These are phyloP conservation scores for Trichocladium antarcticum DNA, from an alignment of 495 filamentous ascomycete genomes.

Conservation along the genomic window DNA sequence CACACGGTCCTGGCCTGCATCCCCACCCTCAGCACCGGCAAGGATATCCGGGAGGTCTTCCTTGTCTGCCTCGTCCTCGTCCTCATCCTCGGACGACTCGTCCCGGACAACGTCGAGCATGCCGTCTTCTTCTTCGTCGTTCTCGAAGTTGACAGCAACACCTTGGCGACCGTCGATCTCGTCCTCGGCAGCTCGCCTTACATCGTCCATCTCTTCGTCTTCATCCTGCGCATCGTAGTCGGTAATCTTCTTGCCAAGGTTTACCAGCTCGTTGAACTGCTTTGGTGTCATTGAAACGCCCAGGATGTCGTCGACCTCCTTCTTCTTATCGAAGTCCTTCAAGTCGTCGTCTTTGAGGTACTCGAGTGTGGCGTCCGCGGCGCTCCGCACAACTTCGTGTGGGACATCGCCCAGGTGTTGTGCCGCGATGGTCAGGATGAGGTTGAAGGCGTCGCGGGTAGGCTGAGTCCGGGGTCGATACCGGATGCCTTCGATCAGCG, in stretches of 20 bases:
- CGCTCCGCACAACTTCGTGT: slow-evolving; percentile 81
- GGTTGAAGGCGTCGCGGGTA: slow-evolving; percentile 88
- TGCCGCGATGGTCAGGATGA: slow-evolving; percentile 85
- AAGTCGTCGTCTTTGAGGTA: slow-evolving; percentile 87
- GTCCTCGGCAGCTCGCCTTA: slow-evolving; percentile 56
- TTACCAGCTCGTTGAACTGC: slow-evolving; percentile 93
- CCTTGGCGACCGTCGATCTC: slow-evolving; percentile 90
- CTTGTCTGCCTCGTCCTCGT: slow-evolving; percentile 55
- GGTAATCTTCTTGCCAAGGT: slow-evolving; percentile 96
- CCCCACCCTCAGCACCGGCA: slow-evolving; percentile 44
- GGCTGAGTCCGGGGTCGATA: slow-evolving; percentile 88
- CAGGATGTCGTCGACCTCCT: slow-evolving; percentile 87
- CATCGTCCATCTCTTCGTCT: slow-evolving; percentile 74
- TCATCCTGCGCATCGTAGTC: slow-evolving; percentile 97
- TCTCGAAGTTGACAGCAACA: slow-evolving; percentile 92
- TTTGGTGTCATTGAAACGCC: slow-evolving; percentile 73
- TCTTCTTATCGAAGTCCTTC: slow-evolving; percentile 98
- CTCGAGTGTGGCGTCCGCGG: slow-evolving; percentile 88
- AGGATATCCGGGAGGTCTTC: slow-evolving; percentile 46
- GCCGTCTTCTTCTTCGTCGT: slow-evolving; percentile 81
- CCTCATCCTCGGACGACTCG: slow-evolving; percentile 72
- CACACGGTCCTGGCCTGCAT: slow-evolving; percentile 40
- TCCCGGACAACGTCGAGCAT: slow-evolving; percentile 72
- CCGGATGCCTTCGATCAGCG: slow-evolving; percentile 66
- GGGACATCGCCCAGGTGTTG: slow-evolving; percentile 86